Conservation (phyloP, 208 protist genomes). For the Novymonas esmeraldas region DNA sequence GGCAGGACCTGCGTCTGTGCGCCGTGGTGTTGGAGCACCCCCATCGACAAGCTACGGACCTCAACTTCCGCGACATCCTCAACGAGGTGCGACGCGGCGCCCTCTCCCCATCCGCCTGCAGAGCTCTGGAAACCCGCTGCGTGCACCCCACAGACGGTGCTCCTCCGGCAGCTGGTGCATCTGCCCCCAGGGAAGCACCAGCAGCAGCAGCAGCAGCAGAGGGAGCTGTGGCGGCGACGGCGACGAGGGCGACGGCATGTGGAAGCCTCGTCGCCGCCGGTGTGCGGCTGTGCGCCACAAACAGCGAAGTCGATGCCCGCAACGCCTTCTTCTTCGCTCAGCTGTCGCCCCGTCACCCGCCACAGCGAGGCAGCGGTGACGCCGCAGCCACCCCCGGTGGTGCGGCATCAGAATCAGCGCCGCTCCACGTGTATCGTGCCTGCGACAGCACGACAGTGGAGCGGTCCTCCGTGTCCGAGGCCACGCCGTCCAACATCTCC, state of each 20-base stretch:
- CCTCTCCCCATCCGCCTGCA: conserved; percentile 21
- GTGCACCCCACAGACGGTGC: not conserved
- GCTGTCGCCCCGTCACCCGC: conserved; percentile 35
- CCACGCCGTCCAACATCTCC: not conserved
- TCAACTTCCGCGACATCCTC: conserved; percentile 50
- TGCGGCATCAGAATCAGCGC: conserved; percentile 12
- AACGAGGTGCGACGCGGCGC: conserved; percentile 61
- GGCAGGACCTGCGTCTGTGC: conserved; percentile 38
- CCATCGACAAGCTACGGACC: conserved; percentile 53
- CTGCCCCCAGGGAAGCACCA: not conserved
- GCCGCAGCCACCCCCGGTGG: not conserved
- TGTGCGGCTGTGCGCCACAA: conserved; percentile 73
- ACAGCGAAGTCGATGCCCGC: conserved; percentile 66
- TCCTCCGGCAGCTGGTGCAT: not conserved
- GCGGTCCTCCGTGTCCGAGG: not conserved
- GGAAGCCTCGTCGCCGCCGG: conserved; percentile 5
- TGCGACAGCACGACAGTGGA: conserved; percentile 17
- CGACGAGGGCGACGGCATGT: too few relatives aligned
- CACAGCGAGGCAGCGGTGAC: not conserved
- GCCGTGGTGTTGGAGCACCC: conserved; percentile 39
- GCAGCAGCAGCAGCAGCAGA: not conserved
- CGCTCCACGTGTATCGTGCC: conserved; percentile 36
- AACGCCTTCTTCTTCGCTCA: conserved; percentile 62
- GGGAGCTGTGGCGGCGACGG: not conserved
- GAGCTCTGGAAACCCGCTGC: conserved; percentile 8